Evolutionary conservation across 2,329 filamentous ascomycete genomes (phyloP), one percentile per base, ranked within the genome.

Genomic region (Cadophora malorum): DNA sequence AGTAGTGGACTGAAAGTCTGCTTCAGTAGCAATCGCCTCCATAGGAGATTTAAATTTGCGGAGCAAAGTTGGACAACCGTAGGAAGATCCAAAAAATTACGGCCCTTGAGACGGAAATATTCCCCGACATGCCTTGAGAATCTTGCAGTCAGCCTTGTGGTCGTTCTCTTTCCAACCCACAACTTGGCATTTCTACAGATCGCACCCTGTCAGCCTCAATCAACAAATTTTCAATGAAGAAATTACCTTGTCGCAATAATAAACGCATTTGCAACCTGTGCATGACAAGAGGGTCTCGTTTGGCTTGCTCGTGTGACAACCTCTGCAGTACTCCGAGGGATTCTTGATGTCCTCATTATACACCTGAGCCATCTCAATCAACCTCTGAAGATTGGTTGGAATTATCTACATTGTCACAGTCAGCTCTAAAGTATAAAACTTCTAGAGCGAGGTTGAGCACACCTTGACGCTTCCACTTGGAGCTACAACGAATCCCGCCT

Each of bases 221-320:
- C n/a, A 53, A 12, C 10, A 6, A 31, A 47, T 23, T 45, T 16
- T 45, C 28, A n/a, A 4, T n/a, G 5, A 23, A 59, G 63, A 35
- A 70, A 69, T 25, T 67, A 75, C 75, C 71, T 75, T 77, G 12
- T 71, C 70, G 66, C 75, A 77, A 71, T 77, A 77, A 74, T 74
- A 76, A 33, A 73, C 73, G 23, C 64, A 59, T 47, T 66, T 69
- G 65, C 75, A 77, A 0, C 75, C 75, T 69, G 70, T 73, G 70
- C 74, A 77, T 41, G 66, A 71, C 12, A 65, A 67, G 56, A 77
- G 67, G 8, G 66, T 67, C 12, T 66, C 67, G 8, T 62, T 59
- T 8, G 53, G 60, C 10, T 64, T 69, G 7, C 23, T 59, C 33
- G 67, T 69, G 19, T 67, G 68, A 69, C 75, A 76, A 4, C 69